phyloP scores from a whole-genome alignment of 345 rosid species.

The Mercurialis annua region DNA sequence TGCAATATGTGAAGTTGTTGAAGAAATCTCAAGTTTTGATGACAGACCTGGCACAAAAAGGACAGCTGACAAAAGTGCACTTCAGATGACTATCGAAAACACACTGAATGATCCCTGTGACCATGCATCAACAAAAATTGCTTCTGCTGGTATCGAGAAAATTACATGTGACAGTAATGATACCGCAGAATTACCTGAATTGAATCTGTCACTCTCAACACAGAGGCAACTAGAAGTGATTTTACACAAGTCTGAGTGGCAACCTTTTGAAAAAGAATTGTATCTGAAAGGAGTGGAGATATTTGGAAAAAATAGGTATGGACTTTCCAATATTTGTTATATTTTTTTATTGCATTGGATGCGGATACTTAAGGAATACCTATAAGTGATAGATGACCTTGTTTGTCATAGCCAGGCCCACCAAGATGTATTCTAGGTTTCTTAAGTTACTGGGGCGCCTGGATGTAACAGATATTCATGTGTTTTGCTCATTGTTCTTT shows the following conservation, averaged over 20 bases:
- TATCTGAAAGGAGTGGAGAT: constrained; percentile 93
- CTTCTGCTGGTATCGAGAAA: constrained; percentile 30
- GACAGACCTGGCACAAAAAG: constrained; percentile 18
- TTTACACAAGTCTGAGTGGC: constrained; percentile 53
- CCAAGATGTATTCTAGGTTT: neutral
- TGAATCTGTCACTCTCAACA: constrained; percentile 29
- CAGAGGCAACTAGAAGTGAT: constrained; percentile 12
- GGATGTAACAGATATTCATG: constrained; percentile 2
- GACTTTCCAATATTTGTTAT: constrained; percentile 20
- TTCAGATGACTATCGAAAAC: constrained; percentile 25
- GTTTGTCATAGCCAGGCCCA: neutral
- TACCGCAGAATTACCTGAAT: constrained; percentile 36
- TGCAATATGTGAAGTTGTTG: constrained; percentile 21
- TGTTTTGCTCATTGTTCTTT: neutral
- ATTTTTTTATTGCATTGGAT: constrained; percentile 13
- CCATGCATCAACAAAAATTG: constrained; percentile 19
- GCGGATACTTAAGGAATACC: neutral
- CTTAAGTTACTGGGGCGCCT: neutral
- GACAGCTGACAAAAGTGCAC: constrained; percentile 30
- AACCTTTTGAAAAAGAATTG: constrained; percentile 84
- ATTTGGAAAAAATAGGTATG: constrained; percentile 94
- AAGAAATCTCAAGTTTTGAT: constrained; percentile 25
- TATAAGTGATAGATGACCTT: constrained; percentile 3
- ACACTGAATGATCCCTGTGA: constrained; percentile 27
- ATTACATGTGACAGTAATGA: constrained; percentile 28